Percentiles rank a stretch among this genome's conserved stretches.
phyloP scores from a whole-genome alignment of 805 yeast genomes.

The Metschnikowia matae region DNA sequence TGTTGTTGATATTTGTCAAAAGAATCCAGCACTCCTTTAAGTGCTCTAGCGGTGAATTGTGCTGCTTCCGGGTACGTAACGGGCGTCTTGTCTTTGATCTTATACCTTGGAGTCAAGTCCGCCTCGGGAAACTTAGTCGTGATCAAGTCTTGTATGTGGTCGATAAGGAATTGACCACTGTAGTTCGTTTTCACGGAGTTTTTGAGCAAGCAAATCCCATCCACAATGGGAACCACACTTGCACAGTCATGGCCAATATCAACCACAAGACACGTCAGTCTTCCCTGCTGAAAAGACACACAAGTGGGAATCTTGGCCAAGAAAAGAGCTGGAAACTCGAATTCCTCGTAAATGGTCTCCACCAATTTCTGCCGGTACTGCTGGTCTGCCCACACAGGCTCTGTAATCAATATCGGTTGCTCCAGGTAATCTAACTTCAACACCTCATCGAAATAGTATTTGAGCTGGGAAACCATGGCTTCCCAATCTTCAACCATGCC shows the following conservation, averaged over 20 bases:
- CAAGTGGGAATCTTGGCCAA: constrained; percentile 82
- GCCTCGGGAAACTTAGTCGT: constrained; percentile 25
- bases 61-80: constrained; percentile 31
- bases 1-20: constrained; percentile 55
- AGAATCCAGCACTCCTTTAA: constrained; percentile 41
- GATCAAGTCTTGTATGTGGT: constrained; percentile 46
- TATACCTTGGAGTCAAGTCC: constrained; percentile 38
- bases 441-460: constrained; percentile 49
- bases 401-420: constrained; percentile 78
- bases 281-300: constrained; percentile 81
- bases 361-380: constrained; percentile 64
- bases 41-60: constrained; percentile 17
- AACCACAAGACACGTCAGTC: constrained; percentile 82
- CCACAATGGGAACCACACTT: constrained; percentile 78
- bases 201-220: constrained; percentile 70
- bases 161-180: constrained; percentile 65
- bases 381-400: constrained; percentile 78
- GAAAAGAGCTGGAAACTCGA: constrained; percentile 76
- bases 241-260: constrained; percentile 79
- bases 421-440: constrained; percentile 54
- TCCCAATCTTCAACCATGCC: constrained; percentile 82
- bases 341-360: constrained; percentile 65
- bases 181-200: constrained; percentile 68
- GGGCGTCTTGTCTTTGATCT: constrained; percentile 44
- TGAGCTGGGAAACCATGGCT: constrained; percentile 71